A percentile compares a stretch with the other conserved stretches of the same genome.
These are phyloP conservation scores for Daldinia vernicosa DNA, from an alignment of 495 filamentous ascomycete genomes.

Conservation along the genomic window DNA sequence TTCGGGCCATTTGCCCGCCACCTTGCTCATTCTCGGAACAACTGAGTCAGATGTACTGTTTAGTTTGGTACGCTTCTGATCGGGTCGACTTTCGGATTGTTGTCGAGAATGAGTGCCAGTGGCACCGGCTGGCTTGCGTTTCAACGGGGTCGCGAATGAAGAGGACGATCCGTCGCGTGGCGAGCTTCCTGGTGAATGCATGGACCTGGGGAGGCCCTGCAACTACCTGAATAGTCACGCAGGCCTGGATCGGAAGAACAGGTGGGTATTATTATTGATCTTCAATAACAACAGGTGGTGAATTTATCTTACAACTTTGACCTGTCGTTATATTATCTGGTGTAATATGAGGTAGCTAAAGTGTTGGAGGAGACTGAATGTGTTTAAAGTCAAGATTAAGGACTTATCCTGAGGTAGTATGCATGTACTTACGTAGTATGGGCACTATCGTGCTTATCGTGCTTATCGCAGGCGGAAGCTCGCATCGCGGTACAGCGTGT, in stretches of 20 bases:
- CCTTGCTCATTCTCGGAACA: constrained; percentile 41
- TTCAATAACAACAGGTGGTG: constrained; percentile 5
- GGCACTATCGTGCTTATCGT: background rate
- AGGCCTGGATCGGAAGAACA: constrained; percentile 20
- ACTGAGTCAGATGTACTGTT: constrained; percentile 11
- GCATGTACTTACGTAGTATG: constrained; percentile 2
- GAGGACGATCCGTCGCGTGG: constrained; percentile 39
- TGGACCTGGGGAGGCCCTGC: constrained; percentile 46
- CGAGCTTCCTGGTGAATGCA: constrained; percentile 41
- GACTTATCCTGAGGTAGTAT: background rate
- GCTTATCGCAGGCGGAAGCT: background rate
- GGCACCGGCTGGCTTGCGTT: constrained; percentile 35
- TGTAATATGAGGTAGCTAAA: background rate
- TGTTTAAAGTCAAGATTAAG: constrained; percentile 1
- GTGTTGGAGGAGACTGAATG: background rate
- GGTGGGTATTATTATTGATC: constrained; percentile 1
- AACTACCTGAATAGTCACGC: constrained; percentile 45
- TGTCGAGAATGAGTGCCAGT: constrained; percentile 18
- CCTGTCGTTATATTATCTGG: background rate
- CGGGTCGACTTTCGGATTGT: constrained; percentile 16
- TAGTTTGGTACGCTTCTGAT: constrained; percentile 34
- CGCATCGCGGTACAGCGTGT: background rate
- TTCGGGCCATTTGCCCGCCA: constrained; percentile 53
- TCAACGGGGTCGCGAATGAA: constrained; percentile 38
- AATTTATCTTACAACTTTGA: background rate